Conservation (phyloP, 1,284 basidiomycete genomes). For the Puccinia coronata region DNA sequence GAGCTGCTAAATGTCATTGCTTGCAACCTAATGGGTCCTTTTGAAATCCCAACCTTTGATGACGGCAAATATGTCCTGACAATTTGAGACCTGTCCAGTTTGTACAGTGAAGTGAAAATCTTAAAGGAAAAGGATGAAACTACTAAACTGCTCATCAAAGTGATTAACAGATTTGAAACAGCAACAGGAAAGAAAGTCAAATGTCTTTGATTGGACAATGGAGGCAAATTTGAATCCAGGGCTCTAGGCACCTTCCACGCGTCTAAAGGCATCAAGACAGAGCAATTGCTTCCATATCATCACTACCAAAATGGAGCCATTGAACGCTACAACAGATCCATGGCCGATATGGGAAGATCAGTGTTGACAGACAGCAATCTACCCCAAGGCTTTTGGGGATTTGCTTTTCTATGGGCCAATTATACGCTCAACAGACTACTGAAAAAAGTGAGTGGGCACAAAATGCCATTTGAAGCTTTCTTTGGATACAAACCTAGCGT, state of each 20-base stretch:
- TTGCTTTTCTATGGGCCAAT: neutral
- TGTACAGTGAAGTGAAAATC: conserved; percentile 2
- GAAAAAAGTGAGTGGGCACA: neutral
- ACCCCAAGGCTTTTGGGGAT: conserved; percentile 2
- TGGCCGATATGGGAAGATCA: neutral
- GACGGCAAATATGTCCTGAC: neutral
- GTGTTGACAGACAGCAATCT: neutral
- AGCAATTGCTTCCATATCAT: neutral
- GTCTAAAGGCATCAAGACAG: conserved; percentile 7
- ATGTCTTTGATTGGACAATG: neutral
- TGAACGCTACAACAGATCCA: neutral
- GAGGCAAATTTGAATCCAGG: conserved; percentile 23
- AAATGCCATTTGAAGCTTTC: neutral
- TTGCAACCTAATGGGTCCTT: conserved; percentile 31
- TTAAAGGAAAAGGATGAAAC: conserved; percentile 12
- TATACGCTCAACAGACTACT: neutral
- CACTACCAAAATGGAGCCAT: conserved; percentile 20
- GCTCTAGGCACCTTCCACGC: neutral
- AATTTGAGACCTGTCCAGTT: neutral
- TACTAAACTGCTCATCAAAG: neutral
- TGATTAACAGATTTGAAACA: neutral
- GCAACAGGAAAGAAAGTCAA: conserved; percentile 14
- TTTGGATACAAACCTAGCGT: neutral
- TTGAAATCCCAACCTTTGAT: no score
- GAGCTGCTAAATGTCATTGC: neutral